phyloP scores from a whole-genome alignment of 2,329 filamentous ascomycete species.

The Verticillium isaacii region DNA sequence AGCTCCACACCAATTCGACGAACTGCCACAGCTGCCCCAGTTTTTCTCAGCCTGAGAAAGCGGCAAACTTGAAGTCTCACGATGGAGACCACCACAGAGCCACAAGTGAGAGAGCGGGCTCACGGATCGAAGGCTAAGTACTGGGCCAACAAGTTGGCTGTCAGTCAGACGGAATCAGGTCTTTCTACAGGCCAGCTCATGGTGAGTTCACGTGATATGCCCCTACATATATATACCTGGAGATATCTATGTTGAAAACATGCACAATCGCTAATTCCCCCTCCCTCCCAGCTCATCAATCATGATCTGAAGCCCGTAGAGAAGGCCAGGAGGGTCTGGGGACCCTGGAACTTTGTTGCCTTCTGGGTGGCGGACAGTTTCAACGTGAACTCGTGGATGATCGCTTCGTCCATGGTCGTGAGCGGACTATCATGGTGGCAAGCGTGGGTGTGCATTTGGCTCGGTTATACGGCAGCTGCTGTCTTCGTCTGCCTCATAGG shows the following conservation, averaged over 20 bases:
- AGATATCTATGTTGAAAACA: no score
- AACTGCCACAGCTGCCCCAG: background rate
- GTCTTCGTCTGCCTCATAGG: conserved; percentile 74
- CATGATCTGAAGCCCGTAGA: conserved; percentile 79
- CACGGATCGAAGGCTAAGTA: conserved; percentile 32
- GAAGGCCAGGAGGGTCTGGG: conserved; percentile 75
- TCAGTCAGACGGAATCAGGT: conserved; percentile 65
- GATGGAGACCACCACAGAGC: background rate
- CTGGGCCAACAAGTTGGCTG: conserved; percentile 59
- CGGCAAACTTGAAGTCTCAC: background rate
- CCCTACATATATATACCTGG: no score
- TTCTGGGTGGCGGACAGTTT: conserved; percentile 85
- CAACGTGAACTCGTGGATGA: conserved; percentile 80
- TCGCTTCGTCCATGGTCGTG: conserved; percentile 60
- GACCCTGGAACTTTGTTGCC: conserved; percentile 79
- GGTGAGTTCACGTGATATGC: conserved; percentile 34
- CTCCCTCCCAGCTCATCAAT: conserved; percentile 60
- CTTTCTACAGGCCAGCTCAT: conserved; percentile 77
- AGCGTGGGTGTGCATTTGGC: conserved; percentile 82
- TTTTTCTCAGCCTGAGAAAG: background rate
- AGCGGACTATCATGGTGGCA: conserved; percentile 86
- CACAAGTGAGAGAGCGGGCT: conserved; percentile 11
- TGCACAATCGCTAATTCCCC: background rate
- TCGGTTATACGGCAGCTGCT: conserved; percentile 75
- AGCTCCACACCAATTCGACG: background rate